Percentiles rank a stretch among this genome's conserved stretches.
These are phyloP conservation scores for Thelonectria olida DNA, from an alignment of 2,329 filamentous ascomycete genomes.

Conservation along the genomic window DNA sequence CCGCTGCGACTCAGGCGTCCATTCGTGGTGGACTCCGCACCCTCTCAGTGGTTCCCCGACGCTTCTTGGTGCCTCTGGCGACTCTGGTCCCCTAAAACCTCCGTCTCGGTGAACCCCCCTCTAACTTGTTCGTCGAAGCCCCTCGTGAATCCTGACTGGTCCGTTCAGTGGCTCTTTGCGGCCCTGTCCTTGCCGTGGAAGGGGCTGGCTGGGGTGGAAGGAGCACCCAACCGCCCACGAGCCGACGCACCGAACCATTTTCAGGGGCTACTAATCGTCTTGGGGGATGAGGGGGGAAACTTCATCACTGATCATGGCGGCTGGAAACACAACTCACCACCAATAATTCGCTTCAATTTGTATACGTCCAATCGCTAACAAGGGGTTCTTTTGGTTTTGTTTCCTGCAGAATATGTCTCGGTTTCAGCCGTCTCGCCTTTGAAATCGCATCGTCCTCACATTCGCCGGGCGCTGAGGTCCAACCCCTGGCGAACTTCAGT, in stretches of 20 bases:
- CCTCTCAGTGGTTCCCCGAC: not conserved
- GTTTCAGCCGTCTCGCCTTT: conserved; percentile 34
- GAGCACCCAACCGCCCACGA: conserved; percentile 14
- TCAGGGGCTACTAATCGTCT: conserved; percentile 28
- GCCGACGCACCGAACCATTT: conserved; percentile 30
- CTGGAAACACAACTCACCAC: conserved; percentile 19
- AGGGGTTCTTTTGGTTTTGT: conserved; percentile 1
- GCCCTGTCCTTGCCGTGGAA: conserved; percentile 19
- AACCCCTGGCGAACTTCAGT: conserved; percentile 13
- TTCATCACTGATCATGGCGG: too few species aligned
- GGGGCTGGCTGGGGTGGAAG: conserved; percentile 7
- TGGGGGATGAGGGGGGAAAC: conserved; percentile 21
- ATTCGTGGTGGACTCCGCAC: not conserved
- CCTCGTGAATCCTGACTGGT: conserved; percentile 8
- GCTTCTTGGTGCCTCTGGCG: not conserved
- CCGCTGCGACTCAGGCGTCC: not conserved
- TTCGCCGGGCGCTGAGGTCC: not conserved
- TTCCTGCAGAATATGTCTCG: conserved; percentile 53
- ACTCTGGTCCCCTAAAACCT: not conserved
- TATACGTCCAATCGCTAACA: not conserved
- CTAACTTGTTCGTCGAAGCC: conserved; percentile 22
- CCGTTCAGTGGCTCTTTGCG: conserved; percentile 1
- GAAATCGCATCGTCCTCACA: conserved; percentile 22
- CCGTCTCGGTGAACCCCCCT: conserved; percentile 14
- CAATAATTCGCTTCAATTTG: conserved; percentile 10